Percentiles rank a stretch among this genome's conserved stretches.
These are phyloP conservation scores for Mycena vulgaris DNA, from an alignment of 768 basidiomycete species.

Conservation along the genomic window DNA sequence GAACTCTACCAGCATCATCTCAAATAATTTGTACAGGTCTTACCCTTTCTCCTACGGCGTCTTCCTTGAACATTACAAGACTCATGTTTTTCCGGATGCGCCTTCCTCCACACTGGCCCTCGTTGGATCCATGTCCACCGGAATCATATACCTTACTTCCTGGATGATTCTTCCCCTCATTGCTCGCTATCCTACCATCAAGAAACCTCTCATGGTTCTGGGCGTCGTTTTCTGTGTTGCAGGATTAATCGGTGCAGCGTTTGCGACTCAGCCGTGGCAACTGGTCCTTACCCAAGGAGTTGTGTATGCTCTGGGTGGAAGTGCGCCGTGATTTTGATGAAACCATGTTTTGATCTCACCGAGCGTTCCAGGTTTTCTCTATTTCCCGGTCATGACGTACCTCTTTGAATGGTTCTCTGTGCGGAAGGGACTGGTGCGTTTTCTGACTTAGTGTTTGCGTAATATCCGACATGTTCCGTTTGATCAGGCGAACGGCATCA, in stretches of 20 bases:
- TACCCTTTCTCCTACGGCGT: conserved; percentile 50
- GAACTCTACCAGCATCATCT: neutral
- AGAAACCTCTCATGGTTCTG: conserved; percentile 39
- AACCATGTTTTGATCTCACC: neutral
- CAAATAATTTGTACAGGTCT: conserved; percentile 18
- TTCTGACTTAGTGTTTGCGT: neutral
- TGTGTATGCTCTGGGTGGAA: conserved; percentile 46
- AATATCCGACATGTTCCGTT: neutral
- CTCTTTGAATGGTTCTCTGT: conserved; percentile 37
- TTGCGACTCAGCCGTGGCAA: conserved; percentile 37
- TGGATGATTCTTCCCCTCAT: conserved; percentile 43
- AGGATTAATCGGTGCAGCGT: conserved; percentile 48
- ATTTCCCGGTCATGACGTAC: conserved; percentile 35
- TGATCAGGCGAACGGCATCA: conserved; percentile 33
- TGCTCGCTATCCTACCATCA: conserved; percentile 42
- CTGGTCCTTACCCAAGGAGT: conserved; percentile 43
- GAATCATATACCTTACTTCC: conserved; percentile 45
- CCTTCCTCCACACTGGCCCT: conserved; percentile 42
- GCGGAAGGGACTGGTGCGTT: conserved; percentile 35
- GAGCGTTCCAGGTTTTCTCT: conserved; percentile 28
- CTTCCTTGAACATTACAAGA: conserved; percentile 44
- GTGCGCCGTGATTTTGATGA: conserved; percentile 33
- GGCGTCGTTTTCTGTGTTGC: conserved; percentile 41
- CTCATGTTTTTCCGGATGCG: conserved; percentile 38
- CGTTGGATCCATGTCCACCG: conserved; percentile 46